Base-by-base conservation (phyloP, 176 grass and related monocot genomes). In the Hordeum marinum region DNA sequence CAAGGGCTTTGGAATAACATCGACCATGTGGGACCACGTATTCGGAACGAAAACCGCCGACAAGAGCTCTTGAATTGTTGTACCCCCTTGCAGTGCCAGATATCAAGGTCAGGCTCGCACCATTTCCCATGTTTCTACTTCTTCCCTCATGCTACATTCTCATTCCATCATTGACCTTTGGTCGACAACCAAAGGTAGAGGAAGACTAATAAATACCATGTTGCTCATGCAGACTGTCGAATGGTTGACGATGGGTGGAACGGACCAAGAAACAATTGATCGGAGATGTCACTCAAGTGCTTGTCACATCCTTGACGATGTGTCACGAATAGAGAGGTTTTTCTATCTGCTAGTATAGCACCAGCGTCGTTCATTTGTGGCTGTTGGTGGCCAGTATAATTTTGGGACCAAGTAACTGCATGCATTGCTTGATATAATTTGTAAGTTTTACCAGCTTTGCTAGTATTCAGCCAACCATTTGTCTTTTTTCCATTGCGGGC, bases 1-100 rank as follows among this genome's bases (percentile, higher is more conserved):
- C 84, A 99, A 84, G 76, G 96, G 96, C 11, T 99, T 96, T 7
- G 93, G 96, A 29, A 95, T 98, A 73, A 98, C 96, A 80, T 98
- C 93, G 1, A 85, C 91, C 26, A 26, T 98, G 17, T 95, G 96
- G 96, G 96, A 98, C 74, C 87, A 95, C 67, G 81, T 96, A 21
- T 98, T 94, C 11, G 87, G 88, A 29, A 96, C 82, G 41, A 91
- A 81, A 77, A 27, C 82, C 1, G 76, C 23, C 0, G 84, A 70
- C 29, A 90, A 90, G 85, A 92, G 76, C 80, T 76, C 21, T 75
- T 98, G 87, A 90, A 36, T 34, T 42, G 35, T 75, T 74, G 21
- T 60, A 73, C 17, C 63, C 8, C 72, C 43, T 69, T 27, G 71
- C 67, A 21, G 70, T 52, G 70, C 48, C 4, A 50, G 34, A 79